Conservation (phyloP, 352 stramenopile genomes). For the Pythium dissimile region DNA sequence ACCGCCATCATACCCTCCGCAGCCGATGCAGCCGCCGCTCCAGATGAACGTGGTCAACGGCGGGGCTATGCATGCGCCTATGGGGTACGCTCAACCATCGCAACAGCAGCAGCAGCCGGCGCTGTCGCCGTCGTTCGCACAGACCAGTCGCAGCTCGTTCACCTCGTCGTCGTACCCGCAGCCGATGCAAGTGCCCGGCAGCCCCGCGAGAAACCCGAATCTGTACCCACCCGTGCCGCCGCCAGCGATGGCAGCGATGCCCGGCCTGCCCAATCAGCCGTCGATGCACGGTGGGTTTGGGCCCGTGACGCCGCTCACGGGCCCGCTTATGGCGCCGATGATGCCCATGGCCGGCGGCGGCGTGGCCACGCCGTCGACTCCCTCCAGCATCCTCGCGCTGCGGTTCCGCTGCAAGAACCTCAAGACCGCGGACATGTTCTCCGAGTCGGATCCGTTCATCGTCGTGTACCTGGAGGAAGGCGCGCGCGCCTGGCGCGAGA, state of each 20-base stretch:
- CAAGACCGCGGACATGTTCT: constrained; percentile 70
- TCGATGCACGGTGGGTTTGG: constrained; percentile 18
- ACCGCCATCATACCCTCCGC: background rate
- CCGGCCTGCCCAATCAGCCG: background rate
- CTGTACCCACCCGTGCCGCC: background rate
- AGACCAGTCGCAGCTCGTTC: constrained; percentile 1
- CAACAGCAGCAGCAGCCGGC: background rate
- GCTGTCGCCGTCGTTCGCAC: background rate
- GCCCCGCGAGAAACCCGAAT: background rate
- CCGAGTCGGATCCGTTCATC: constrained; percentile 72
- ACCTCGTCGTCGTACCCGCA: constrained; percentile 1
- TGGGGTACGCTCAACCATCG: background rate
- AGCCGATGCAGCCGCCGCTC: constrained; percentile 2
- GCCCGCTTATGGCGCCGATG: constrained; percentile 9
- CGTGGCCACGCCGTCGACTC: constrained; percentile 24
- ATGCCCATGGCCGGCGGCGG: constrained; percentile 11
- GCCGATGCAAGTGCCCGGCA: background rate
- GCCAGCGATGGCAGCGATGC: background rate
- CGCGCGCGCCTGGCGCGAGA: constrained; percentile 46
- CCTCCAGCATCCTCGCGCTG: constrained; percentile 65
- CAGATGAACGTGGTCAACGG: constrained; percentile 4
- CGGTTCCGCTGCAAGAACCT: constrained; percentile 64
- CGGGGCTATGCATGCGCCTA: constrained; percentile 2
- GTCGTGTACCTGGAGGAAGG: constrained; percentile 69
- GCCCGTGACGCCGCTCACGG: constrained; percentile 17